These are phyloP conservation scores for Russula sp. DNA, from an alignment of 768 basidiomycete species.

Conservation along the genomic window DNA sequence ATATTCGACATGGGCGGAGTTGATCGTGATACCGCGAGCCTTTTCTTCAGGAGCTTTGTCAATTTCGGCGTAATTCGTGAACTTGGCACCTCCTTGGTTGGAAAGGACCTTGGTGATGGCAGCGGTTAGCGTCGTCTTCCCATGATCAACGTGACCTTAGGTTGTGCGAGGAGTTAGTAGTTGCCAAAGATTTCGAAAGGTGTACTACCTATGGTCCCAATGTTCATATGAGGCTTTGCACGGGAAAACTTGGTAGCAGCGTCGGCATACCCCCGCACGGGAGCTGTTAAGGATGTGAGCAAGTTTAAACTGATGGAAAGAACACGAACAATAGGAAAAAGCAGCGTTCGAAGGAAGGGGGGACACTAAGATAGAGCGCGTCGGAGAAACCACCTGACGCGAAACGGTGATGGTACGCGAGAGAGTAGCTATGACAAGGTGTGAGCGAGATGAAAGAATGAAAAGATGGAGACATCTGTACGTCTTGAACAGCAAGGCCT, in stretches of 20 bases:
- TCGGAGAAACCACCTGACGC: slow-evolving; percentile 9
- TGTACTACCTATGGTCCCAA: slow-evolving; percentile 79
- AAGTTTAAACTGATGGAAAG: neutral
- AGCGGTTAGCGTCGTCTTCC: slow-evolving; percentile 95
- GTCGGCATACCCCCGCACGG: slow-evolving; percentile 75
- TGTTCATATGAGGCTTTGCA: slow-evolving; percentile 89
- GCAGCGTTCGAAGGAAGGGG: slow-evolving; percentile 5
- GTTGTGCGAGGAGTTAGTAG: neutral
- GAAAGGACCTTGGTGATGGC: slow-evolving; percentile 94
- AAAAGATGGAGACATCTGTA: neutral
- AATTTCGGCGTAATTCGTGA: slow-evolving; percentile 95
- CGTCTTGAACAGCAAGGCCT: slow-evolving; percentile 21
- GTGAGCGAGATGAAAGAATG: neutral
- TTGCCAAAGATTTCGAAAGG: neutral
- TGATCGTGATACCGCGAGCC: slow-evolving; percentile 99
- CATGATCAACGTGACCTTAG: slow-evolving; percentile 92
- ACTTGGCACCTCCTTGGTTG: slow-evolving; percentile 67
- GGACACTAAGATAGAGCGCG: slow-evolving; percentile 15
- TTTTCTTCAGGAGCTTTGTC: slow-evolving; percentile 99
- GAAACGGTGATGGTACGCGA: slow-evolving; percentile 25
- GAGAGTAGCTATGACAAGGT: slow-evolving; percentile 15
- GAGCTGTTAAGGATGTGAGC: slow-evolving; percentile 38
- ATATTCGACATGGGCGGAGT: slow-evolving; percentile 98
- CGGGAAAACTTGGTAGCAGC: slow-evolving; percentile 58
- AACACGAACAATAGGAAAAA: slow-evolving; percentile 9